Evolutionary conservation across 2,329 filamentous ascomycete species (phyloP), one percentile per base, ranked within the genome.

Genomic region (Ophiostoma sp.): DNA sequence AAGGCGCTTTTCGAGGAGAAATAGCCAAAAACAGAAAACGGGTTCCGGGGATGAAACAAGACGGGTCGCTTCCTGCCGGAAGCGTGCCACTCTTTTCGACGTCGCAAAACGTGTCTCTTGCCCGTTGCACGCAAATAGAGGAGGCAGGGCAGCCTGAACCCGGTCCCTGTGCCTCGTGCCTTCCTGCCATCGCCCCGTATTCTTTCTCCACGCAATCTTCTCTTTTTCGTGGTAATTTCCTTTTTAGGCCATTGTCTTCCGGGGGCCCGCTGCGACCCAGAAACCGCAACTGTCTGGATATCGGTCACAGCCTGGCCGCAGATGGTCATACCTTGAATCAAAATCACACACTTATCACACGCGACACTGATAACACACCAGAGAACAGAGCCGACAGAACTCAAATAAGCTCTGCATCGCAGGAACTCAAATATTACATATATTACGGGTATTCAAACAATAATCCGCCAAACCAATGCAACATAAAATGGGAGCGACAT

Each of bases 31-130:
- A 22, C 33, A 31, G 28, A 33, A 61, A 48, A 31, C 33, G 55
- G 33, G 50, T 70, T 61, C 52, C n/a, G 68, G 33, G 33, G 22
- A 31, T 61, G 52, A 48, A 70, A 70, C 69, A 66, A 22, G 61
- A 45, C 36, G 69, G 69, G 19, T 42, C 69, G 69, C 52, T 70
- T 61, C 69, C 22, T 61, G n/a, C 69, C 69, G 69, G 22, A 33
- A 22, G 19, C 55, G 52, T 48, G 36, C 69, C 69, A 59, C 69
- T 42, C 69, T 48, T 33, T 70, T 45, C 33, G 33, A 39, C 19
- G 28, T 66, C 36, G 61, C 36, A 66, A 28, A 66, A 19, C 61
- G 61, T 42, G 36, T 64, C 31, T 63, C 57, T 59, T 39, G 31
- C 57, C 33, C 25, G 2, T 19, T 59, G 25, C 55, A 57, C 22